Percentiles rank a stretch among this genome's conserved stretches.
Evolutionary conservation across 2,329 filamentous ascomycete genomes (phyloP).

Genomic region (Talaromyces sp.): DNA sequence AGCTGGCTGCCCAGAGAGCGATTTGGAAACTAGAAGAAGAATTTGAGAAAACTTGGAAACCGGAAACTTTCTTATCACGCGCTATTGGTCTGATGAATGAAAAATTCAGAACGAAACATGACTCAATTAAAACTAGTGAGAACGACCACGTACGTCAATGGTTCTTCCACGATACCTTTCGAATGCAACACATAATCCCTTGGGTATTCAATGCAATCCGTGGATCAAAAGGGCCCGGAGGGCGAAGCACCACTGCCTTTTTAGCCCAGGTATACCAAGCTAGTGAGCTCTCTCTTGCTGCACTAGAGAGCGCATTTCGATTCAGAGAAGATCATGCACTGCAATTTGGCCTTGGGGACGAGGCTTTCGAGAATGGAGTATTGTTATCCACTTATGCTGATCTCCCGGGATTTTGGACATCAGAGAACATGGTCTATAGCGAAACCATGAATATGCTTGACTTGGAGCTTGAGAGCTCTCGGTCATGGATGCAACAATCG

Average conservation of each 20-base stretch:
- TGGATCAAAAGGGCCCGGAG: slow-evolving; percentile 60
- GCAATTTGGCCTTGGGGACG: slow-evolving; percentile 68
- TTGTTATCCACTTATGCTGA: slow-evolving; percentile 60
- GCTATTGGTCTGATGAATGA: slow-evolving; percentile 73
- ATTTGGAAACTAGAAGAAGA: slow-evolving; percentile 79
- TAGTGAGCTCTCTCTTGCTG: slow-evolving; percentile 65
- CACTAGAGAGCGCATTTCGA: slow-evolving; percentile 59
- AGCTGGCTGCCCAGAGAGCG: slow-evolving; percentile 71
- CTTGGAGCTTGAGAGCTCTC: slow-evolving; percentile 37
- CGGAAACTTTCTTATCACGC: slow-evolving; percentile 67
- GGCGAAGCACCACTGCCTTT: slow-evolving; percentile 48
- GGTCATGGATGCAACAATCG: slow-evolving; percentile 33
- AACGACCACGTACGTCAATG: slow-evolving; percentile 78
- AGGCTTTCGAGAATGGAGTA: slow-evolving; percentile 63
- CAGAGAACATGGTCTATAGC: slow-evolving; percentile 42
- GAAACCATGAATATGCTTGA: slow-evolving; percentile 37
- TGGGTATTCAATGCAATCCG: slow-evolving; percentile 77
- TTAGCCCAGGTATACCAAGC: slow-evolving; percentile 59
- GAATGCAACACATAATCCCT: slow-evolving; percentile 69
- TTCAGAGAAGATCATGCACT: slow-evolving; percentile 68
- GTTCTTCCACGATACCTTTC: slow-evolving; percentile 72
- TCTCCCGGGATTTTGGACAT: slow-evolving; percentile 83
- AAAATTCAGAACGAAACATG: slow-evolving; percentile 65
- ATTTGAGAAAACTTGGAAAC: slow-evolving; percentile 55
- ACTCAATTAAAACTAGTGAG: slow-evolving; percentile 59